phyloP scores from a whole-genome alignment of 768 basidiomycete genomes.

The Neoboletus brunneissimus region DNA sequence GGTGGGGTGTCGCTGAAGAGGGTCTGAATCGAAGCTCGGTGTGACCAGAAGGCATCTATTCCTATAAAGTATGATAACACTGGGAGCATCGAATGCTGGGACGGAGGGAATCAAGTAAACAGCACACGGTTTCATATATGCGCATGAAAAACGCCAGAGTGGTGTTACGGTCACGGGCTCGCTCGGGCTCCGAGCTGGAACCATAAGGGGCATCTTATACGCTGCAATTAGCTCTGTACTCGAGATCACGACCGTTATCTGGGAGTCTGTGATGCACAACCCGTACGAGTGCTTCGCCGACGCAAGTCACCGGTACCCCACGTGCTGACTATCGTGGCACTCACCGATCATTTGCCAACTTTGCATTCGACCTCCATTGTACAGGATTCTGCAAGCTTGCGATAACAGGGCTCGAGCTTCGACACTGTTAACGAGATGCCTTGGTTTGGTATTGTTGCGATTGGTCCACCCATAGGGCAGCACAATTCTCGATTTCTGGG shows the following conservation, averaged over 20 bases:
- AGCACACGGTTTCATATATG: conserved; percentile 3
- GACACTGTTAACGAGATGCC: conserved; percentile 1
- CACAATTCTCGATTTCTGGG: neutral
- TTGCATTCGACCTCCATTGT: neutral
- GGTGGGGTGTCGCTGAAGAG: conserved; percentile 5
- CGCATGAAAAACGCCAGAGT: conserved; percentile 5
- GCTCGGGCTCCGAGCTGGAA: neutral
- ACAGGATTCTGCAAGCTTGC: neutral
- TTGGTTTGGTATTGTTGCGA: neutral
- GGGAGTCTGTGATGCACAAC: conserved; percentile 5
- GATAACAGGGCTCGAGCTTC: conserved; percentile 1
- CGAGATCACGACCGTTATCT: conserved; percentile 3
- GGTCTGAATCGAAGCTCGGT: neutral
- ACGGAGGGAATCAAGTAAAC: conserved; percentile 11
- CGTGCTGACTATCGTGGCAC: neutral
- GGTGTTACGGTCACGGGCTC: neutral
- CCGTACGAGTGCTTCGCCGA: conserved; percentile 6
- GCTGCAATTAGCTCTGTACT: conserved; percentile 6
- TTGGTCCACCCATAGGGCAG: conserved; percentile 10
- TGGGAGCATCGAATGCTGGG: conserved; percentile 10
- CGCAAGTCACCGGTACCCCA: neutral
- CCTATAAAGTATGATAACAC: conserved; percentile 6
- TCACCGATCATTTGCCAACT: neutral
- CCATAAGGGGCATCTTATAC: neutral
- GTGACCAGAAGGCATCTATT: conserved; percentile 9